phyloP scores from a whole-genome alignment of 208 protist genomes.

The Acanthamoeba sp. region DNA sequence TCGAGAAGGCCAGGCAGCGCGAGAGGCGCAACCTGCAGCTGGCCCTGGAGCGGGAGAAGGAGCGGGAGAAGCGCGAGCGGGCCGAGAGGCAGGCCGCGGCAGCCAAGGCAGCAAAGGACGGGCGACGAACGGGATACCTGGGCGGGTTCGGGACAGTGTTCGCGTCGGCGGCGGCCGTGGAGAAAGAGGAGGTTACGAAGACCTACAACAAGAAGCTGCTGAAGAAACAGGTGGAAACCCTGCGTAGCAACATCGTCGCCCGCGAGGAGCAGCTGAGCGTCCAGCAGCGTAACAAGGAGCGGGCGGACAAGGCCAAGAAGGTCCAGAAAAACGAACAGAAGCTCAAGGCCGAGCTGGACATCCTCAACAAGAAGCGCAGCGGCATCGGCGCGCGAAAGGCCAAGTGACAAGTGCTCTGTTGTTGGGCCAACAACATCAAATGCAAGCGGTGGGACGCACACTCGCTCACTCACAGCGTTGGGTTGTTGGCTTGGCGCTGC shows the following conservation, averaged over 20 bases:
- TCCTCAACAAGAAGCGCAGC: background rate
- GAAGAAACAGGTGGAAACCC: background rate
- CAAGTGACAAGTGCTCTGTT: constrained; percentile 10
- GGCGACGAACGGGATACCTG: background rate
- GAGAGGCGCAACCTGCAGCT: background rate
- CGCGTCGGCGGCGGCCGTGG: background rate
- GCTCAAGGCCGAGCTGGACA: background rate
- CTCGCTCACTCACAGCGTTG: background rate
- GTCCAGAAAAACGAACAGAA: background rate
- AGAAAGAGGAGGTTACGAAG: background rate
- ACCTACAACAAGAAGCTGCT: background rate
- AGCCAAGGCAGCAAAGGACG: background rate
- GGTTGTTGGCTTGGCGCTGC: background rate
- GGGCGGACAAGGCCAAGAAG: background rate
- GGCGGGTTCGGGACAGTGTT: background rate
- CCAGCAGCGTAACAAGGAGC: no score
- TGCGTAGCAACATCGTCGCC: background rate
- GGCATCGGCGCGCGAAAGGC: background rate
- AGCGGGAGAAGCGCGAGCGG: constrained; percentile 3
- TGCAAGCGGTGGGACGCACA: no score
- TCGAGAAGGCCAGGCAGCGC: background rate
- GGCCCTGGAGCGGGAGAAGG: background rate
- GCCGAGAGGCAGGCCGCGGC: background rate
- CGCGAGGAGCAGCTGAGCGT: background rate
- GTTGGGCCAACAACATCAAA: no score